Percentiles rank a stretch among this genome's conserved stretches.
Evolutionary conservation across 2,329 filamentous ascomycete genomes (phyloP).

Genomic region (Xylariaceae sp.): DNA sequence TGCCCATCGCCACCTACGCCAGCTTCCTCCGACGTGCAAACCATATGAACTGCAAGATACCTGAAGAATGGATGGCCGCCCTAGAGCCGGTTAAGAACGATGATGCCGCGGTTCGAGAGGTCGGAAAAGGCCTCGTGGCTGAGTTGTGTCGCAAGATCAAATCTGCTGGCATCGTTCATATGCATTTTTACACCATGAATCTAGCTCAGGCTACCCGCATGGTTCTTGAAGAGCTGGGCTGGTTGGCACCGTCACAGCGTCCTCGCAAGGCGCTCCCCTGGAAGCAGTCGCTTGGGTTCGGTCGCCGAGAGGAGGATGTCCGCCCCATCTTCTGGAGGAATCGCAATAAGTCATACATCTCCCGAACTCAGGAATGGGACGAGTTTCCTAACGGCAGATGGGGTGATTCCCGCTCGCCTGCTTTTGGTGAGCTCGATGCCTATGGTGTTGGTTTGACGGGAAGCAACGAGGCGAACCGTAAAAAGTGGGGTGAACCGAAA

Average conservation of each 20-base stretch:
- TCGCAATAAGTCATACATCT: conserved; percentile 89
- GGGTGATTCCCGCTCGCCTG: conserved; percentile 94
- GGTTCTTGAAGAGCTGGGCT: conserved; percentile 82
- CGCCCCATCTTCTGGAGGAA: conserved; percentile 99
- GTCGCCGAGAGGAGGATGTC: conserved; percentile 87
- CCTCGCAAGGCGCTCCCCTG: conserved; percentile 88
- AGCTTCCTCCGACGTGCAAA: conserved; percentile 85
- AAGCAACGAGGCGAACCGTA: conserved; percentile 91
- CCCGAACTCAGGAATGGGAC: conserved; percentile 96
- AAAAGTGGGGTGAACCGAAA: conserved; percentile 85
- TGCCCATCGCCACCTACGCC: conserved; percentile 93
- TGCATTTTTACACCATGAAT: conserved; percentile 99
- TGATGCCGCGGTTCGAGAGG: conserved; percentile 83
- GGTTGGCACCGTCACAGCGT: conserved; percentile 71
- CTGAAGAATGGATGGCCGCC: conserved; percentile 70
- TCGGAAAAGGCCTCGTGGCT: conserved; percentile 81
- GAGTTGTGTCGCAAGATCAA: conserved; percentile 86
- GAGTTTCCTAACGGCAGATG: conserved; percentile 98
- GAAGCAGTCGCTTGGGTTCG: conserved; percentile 88
- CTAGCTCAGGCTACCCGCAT: conserved; percentile 88
- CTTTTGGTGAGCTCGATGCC: conserved; percentile 89
- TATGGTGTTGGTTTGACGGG: conserved; percentile 93
- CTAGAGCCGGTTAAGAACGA: conserved; percentile 96
- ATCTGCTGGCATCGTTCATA: conserved; percentile 72
- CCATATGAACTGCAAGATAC: conserved; percentile 84